Evolutionary conservation across 352 stramenopile genomes (phyloP), one percentile per base, ranked within the genome.

Genomic region (Phytophthora capsici): DNA sequence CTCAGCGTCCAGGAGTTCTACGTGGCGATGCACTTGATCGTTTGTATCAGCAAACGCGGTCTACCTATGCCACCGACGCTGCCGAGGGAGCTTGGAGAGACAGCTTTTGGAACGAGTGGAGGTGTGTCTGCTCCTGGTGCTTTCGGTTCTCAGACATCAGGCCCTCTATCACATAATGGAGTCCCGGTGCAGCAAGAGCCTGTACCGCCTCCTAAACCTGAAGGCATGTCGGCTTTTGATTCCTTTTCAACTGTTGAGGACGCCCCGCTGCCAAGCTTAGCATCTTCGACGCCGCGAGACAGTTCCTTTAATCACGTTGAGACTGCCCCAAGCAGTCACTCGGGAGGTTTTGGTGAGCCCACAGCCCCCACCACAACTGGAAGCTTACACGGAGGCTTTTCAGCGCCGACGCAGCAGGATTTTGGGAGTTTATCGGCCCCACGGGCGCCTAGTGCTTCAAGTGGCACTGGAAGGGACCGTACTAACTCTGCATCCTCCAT

Each of bases 1-100:
- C 85, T 99, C 28, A 93, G 96, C 57, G 61, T 83, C 22, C 76
- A 95, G 22, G 96, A 99, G 66, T 99, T 99, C 70, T 97, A 95
- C 69, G 84, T 98, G 17, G 94, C 94, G 1, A 99, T 99, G 96
- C 96, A 99, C 65, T 69, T 99, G 57, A 99, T 99, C 71, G 94
- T 98, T 17, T 99, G 96, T 60, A 69, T 98, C 50, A 97, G 84
- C 70, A 98, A 97, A 62, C 86, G 91, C n/a, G 81, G 80, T 7
- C 66, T 97, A 8, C 71, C 86, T 0, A 71, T 97, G 46, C 91
- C 91, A 7, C 32, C 69, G 9, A 74, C 87, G 23, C 65, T 97
- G 5, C 91, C 91, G 3, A 56, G 63, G 12, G 88, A 96, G 16
- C 71, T 96, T 58, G 51, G 66, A 22, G 78, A 94, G 25, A 80